Conservation (phyloP, 108 stramenopile genomes). For the Skeletonema marinoi region DNA sequence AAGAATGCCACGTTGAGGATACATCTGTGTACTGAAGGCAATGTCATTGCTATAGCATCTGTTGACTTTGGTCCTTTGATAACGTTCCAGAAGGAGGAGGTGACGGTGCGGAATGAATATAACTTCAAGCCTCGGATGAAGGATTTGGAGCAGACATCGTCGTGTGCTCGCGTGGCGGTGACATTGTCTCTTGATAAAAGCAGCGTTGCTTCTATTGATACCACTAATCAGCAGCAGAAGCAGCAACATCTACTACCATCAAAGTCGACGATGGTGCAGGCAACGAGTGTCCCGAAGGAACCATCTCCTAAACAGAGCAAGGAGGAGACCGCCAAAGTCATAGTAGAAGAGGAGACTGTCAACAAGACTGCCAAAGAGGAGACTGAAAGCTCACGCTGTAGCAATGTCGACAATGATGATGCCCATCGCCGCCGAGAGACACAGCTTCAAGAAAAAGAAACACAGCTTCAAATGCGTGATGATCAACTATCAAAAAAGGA, state of each 20-base stretch:
- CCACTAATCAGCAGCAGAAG: not conserved
- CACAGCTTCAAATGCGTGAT: slow-evolving; percentile 24
- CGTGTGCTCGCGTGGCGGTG: slow-evolving; percentile 3
- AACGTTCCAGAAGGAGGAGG: not conserved
- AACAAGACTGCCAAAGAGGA: not conserved
- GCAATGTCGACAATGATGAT: not conserved
- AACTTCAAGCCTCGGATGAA: not conserved
- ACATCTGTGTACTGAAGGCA: slow-evolving; percentile 33
- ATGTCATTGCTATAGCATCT: slow-evolving; percentile 29
- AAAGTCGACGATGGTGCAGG: not conserved
- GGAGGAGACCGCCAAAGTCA: too few species aligned
- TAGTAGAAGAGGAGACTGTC: too few species aligned
- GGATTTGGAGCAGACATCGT: not conserved
- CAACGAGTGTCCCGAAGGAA: not conserved
- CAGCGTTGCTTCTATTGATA: not conserved
- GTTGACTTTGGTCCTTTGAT: slow-evolving; percentile 27
- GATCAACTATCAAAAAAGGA: slow-evolving; percentile 28
- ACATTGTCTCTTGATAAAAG: slow-evolving; percentile 16
- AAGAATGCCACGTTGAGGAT: slow-evolving; percentile 22
- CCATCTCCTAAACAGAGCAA: not conserved
- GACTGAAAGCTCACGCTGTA: not conserved
- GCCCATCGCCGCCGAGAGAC: not conserved
- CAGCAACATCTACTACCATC: not conserved
- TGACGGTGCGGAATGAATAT: not conserved
- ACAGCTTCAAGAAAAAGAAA: slow-evolving; percentile 20